Base-by-base conservation (phyloP, 768 basidiomycete genomes). In the Amanita fuliginea region DNA sequence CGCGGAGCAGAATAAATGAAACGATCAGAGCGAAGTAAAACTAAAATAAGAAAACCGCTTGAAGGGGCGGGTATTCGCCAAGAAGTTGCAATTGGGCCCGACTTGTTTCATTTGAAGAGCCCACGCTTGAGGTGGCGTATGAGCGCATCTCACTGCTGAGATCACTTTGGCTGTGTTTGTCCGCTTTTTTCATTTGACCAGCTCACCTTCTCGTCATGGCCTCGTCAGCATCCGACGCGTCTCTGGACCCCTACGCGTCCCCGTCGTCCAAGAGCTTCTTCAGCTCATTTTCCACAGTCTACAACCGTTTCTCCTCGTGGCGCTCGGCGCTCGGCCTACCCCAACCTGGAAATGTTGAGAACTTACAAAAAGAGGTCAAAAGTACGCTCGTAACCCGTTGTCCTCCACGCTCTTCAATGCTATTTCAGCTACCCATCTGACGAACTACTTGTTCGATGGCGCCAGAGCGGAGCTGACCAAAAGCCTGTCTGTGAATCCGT, bases 371-470 rank as follows among this genome's bases (percentile, higher is more conserved):
- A 70, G 94, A 98, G 69, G 82, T 89, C 58, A 94, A 93, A 69
- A 67, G 94, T 95, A 58, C 53, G 80, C 65, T 28, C 37, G 46
- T 32, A 30, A 30, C 32, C 28, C 46, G 36, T 50, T 39, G 39
- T 36, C 40, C 26, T 21, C 9, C 40, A 21, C 16, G 34, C 35
- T 57, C 46, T 51, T 52, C 42, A 47, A 37, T 35, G 19, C n/a
- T 43, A 28, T 30, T 26, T 2, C 65, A 97, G 94, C 79, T 47
- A 95, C 92, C 10, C 91, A 91, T 60, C 68, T 97, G 44, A 86
- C 84, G 40, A 96, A 95, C 72, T 95, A 86, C 70, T 81, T 92
- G 61, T 98, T 98, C 65, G 96, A 99, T 72, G 96, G 96, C 56
- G 96, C 87, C 22, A 77, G 94, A 57, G 96, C 95, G 28, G 96